These are phyloP conservation scores for Favolaschia claudopus DNA, from an alignment of 768 basidiomycete genomes.

Conservation along the genomic window DNA sequence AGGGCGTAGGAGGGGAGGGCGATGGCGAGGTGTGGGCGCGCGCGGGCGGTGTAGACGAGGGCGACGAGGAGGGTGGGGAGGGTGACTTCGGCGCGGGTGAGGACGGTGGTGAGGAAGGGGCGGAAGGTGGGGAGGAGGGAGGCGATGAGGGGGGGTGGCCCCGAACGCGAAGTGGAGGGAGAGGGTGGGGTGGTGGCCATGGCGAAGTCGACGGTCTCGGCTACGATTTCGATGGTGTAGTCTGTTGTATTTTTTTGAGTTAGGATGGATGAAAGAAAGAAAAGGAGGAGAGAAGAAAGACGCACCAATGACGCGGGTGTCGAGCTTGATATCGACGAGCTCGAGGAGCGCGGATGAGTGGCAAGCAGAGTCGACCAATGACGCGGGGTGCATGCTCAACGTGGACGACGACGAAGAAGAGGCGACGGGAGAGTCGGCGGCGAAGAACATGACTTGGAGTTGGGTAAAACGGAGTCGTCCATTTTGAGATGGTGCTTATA, in stretches of 20 bases:
- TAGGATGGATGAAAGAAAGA: neutral
- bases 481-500: too few relatives aligned
- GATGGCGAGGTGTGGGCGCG: slow-evolving; percentile 81
- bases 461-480: too few relatives aligned
- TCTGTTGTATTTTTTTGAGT: slow-evolving; percentile 48
- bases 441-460: too few relatives aligned
- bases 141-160: slow-evolving; percentile 55
- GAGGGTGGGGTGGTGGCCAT: slow-evolving; percentile 69
- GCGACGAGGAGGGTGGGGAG: slow-evolving; percentile 72
- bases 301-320: slow-evolving; percentile 70
- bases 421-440: too few relatives aligned
- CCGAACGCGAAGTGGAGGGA: slow-evolving; percentile 51
- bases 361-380: slow-evolving; percentile 64
- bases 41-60: slow-evolving; percentile 79
- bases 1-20: slow-evolving; percentile 86
- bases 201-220: slow-evolving; percentile 78
- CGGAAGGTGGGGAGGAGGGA: slow-evolving; percentile 65
- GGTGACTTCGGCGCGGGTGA: slow-evolving; percentile 76
- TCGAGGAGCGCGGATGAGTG: slow-evolving; percentile 74
- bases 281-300: slow-evolving; percentile 15
- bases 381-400: too few relatives aligned
- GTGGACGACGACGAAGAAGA: too few relatives aligned
- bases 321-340: slow-evolving; percentile 71
- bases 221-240: slow-evolving; percentile 72
- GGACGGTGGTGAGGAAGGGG: slow-evolving; percentile 69